Conservation (phyloP, 2,329 filamentous ascomycete species). For the Fusarium sp. region DNA sequence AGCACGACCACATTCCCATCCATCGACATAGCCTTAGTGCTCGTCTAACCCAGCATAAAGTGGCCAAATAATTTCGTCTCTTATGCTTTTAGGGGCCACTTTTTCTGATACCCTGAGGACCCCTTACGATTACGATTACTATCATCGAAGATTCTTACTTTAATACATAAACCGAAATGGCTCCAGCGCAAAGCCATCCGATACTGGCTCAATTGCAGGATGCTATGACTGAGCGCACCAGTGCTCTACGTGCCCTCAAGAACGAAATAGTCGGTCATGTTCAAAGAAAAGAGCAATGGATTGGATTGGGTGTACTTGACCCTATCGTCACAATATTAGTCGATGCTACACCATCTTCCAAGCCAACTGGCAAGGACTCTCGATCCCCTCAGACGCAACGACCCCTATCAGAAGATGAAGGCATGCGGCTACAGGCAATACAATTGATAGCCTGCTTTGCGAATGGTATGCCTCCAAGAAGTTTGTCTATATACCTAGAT, state of each 20-base stretch:
- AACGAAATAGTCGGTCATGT: slow-evolving; percentile 91
- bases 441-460: slow-evolving; percentile 88
- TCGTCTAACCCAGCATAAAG: too few species aligned
- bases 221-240: slow-evolving; percentile 65
- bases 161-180: slow-evolving; percentile 57
- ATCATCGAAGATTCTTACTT: background rate
- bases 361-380: slow-evolving; percentile 55
- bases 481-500: background rate
- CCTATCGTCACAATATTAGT: slow-evolving; percentile 63
- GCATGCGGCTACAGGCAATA: slow-evolving; percentile 79
- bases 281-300: slow-evolving; percentile 84
- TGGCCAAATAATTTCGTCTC: too few species aligned
- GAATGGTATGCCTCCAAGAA: slow-evolving; percentile 70
- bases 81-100: too few species aligned
- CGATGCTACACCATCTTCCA: slow-evolving; percentile 48
- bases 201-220: slow-evolving; percentile 68
- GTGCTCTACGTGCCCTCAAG: slow-evolving; percentile 79
- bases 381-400: slow-evolving; percentile 50
- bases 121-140: background rate
- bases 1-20: slow-evolving; percentile 17
- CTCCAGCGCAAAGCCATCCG: slow-evolving; percentile 62
- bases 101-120: background rate
- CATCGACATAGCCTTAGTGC: slow-evolving; percentile 2
- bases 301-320: slow-evolving; percentile 75
- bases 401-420: slow-evolving; percentile 70